Conservation (phyloP, 495 filamentous ascomycete genomes). For the Neurospora tetrasperma region DNA sequence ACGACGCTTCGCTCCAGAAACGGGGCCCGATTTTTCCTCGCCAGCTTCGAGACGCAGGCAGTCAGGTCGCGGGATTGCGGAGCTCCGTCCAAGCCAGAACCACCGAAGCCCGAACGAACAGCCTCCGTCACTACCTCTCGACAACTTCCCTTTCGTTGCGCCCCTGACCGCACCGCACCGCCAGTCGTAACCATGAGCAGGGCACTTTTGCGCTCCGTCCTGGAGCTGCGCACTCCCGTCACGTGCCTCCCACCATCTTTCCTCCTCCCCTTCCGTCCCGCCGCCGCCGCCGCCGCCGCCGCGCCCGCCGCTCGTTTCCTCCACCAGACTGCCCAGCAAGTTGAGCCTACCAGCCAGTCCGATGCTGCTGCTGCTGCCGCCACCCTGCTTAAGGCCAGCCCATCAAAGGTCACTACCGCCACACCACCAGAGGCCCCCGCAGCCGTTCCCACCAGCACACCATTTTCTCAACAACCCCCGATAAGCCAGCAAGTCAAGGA, state of each 20-base stretch:
- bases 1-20: neutral
- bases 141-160: constrained; percentile 6
- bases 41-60: neutral
- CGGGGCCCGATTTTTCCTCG: constrained; percentile 2
- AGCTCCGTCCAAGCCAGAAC: neutral
- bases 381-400: neutral
- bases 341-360: constrained; percentile 14
- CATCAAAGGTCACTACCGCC: constrained; percentile 11
- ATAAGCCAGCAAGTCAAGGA: constrained; percentile 21
- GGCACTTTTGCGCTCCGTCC: constrained; percentile 35
- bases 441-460: constrained; percentile 1
- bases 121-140: constrained; percentile 9
- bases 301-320: constrained; percentile 16
- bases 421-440: constrained; percentile 4
- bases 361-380: neutral
- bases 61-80: constrained; percentile 3
- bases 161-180: constrained; percentile 5
- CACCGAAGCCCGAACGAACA: neutral
- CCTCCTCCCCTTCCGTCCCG: constrained; percentile 21
- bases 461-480: constrained; percentile 5
- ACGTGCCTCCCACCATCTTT: constrained; percentile 23
- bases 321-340: constrained; percentile 19
- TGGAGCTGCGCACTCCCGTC: constrained; percentile 33
- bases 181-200: constrained; percentile 30
- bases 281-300: constrained; percentile 11